A percentile compares a stretch with the other conserved stretches of the same genome.
Evolutionary conservation across 352 stramenopile genomes (phyloP).

Genomic region (Globisporangium nodosum): DNA sequence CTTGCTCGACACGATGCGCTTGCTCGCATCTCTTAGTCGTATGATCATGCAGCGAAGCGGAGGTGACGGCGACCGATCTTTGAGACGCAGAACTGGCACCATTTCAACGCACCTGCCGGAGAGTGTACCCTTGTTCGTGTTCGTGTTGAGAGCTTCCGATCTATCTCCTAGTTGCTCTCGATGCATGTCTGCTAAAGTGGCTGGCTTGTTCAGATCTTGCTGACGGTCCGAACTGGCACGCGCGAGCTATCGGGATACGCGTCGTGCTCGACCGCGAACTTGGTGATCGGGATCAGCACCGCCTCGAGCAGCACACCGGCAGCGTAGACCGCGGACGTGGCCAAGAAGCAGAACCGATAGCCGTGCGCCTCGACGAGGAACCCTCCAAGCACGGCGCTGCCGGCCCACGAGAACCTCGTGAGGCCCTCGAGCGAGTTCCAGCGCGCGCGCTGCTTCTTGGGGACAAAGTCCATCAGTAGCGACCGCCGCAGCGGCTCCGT

Average conservation of each 20-base stretch:
- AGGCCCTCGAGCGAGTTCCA: conserved; percentile 73
- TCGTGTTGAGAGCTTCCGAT: too few relatives aligned
- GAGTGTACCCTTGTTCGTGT: too few relatives aligned
- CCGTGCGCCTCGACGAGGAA: conserved; percentile 52
- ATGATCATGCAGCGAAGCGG: neutral
- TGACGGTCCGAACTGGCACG: neutral
- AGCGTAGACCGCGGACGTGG: conserved; percentile 36
- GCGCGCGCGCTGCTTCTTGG: conserved; percentile 42
- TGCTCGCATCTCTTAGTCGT: too few relatives aligned
- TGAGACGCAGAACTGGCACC: too few relatives aligned
- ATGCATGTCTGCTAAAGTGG: too few relatives aligned
- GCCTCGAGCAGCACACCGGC: conserved; percentile 41
- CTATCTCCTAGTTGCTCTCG: too few relatives aligned
- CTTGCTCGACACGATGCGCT: too few relatives aligned
- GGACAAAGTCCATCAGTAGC: conserved; percentile 75
- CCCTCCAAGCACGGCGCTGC: conserved; percentile 61
- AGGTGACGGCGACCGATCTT: too few relatives aligned
- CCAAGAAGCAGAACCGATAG: conserved; percentile 66
- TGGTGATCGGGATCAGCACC: conserved; percentile 51
- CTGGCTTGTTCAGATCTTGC: neutral
- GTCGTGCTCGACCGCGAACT: conserved; percentile 22
- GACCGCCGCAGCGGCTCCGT: conserved; percentile 57
- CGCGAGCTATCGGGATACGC: neutral
- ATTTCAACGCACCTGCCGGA: too few relatives aligned
- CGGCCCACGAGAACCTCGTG: conserved; percentile 51